Conservation (phyloP, 2,329 filamentous ascomycete species). For the Scorias spongiosa region DNA sequence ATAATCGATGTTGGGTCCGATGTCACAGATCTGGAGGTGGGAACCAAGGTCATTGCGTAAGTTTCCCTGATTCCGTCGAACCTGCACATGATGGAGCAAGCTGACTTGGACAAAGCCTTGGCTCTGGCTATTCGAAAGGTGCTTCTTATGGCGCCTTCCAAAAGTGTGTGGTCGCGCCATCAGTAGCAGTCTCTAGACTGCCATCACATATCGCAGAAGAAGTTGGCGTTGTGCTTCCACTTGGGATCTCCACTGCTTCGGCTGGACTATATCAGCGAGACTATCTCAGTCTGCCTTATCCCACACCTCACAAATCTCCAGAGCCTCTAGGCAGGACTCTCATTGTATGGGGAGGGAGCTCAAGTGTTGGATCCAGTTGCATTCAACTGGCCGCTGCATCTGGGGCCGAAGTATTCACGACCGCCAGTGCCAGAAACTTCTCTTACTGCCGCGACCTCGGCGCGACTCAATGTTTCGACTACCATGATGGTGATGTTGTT, state of each 20-base stretch:
- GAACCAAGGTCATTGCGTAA: conserved; percentile 29
- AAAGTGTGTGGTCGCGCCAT: conserved; percentile 18
- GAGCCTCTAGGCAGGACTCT: conserved; percentile 11
- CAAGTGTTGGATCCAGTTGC: conserved; percentile 19
- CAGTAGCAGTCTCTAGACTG: conserved; percentile 22
- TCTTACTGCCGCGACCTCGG: conserved; percentile 10
- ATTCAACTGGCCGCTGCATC: conserved; percentile 34
- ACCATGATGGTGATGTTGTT: conserved; percentile 13
- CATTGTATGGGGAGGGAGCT: conserved; percentile 22
- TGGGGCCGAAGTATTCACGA: conserved; percentile 30
- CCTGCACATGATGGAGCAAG: neutral
- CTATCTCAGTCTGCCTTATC: conserved; percentile 12
- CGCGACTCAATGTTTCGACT: conserved; percentile 10
- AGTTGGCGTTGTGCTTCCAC: conserved; percentile 26
- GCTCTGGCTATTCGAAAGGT: neutral
- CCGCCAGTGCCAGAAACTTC: conserved; percentile 15
- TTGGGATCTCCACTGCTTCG: conserved; percentile 27
- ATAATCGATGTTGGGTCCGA: conserved; percentile 31
- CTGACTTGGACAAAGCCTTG: neutral
- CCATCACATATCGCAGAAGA: conserved; percentile 24
- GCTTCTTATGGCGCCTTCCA: conserved; percentile 15
- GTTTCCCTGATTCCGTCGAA: neutral
- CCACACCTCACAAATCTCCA: conserved; percentile 1
- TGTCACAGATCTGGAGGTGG: conserved; percentile 29
- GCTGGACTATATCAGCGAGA: conserved; percentile 16